A percentile compares a stretch with the other conserved stretches of the same genome.
These are phyloP conservation scores for Cyamopsis tetragonoloba DNA, from an alignment of 306 rosid genomes.

Conservation along the genomic window DNA sequence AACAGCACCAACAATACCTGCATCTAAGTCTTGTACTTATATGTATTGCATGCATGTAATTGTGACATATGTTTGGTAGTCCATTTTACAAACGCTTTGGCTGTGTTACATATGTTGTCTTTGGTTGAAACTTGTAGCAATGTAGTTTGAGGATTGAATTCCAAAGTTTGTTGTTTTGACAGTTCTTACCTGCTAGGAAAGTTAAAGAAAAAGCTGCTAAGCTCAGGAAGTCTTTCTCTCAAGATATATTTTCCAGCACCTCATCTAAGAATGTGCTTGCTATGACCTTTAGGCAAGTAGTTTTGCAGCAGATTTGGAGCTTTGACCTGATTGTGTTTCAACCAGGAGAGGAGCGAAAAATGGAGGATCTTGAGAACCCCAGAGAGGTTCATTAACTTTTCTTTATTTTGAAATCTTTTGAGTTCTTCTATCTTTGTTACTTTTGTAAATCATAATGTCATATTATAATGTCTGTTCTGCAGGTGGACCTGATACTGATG, in stretches of 20 bases:
- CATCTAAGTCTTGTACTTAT: no score
- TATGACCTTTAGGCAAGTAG: conserved; percentile 95
- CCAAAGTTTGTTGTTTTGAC: conserved; percentile 28
- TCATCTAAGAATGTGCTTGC: conserved; percentile 62
- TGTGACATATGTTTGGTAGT: background rate
- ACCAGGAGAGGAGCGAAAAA: conserved; percentile 72
- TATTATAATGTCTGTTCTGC: conserved; percentile 67
- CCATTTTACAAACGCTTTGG: background rate
- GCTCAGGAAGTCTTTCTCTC: conserved; percentile 61
- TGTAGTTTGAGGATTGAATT: conserved; percentile 12
- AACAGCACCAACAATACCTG: no score
- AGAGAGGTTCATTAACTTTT: conserved; percentile 64
- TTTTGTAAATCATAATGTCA: conserved; percentile 54
- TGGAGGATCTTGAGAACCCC: conserved; percentile 80
- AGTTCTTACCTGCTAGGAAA: conserved; percentile 83
- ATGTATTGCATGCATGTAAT: background rate
- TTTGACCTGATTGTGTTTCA: conserved; percentile 55
- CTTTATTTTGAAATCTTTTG: conserved; percentile 2
- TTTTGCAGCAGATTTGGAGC: conserved; percentile 74
- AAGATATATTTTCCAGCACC: conserved; percentile 48
- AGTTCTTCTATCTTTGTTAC: conserved; percentile 15
- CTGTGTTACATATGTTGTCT: conserved; percentile 15
- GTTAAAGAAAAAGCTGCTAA: conserved; percentile 68
- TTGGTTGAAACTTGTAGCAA: conserved; percentile 3
- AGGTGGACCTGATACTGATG: conserved; percentile 91